These are phyloP conservation scores for Phytopythium oedochilum DNA, from an alignment of 352 stramenopile species.

Conservation along the genomic window DNA sequence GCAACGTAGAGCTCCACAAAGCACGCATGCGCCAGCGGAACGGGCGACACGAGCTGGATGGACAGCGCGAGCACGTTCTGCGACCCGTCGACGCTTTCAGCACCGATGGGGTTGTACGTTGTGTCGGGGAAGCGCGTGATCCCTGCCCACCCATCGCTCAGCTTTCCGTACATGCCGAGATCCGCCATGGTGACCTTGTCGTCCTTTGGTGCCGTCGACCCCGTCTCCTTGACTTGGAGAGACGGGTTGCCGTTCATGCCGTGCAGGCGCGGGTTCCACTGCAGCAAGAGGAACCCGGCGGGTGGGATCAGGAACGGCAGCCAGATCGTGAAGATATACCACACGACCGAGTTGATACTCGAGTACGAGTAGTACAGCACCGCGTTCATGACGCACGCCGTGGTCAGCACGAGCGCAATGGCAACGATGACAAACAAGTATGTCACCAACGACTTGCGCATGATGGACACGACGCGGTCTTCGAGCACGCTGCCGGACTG, in stretches of 20 bases:
- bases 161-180: constrained; percentile 20
- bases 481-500: constrained; percentile 73
- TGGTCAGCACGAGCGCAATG: constrained; percentile 61
- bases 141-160: constrained; percentile 64
- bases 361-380: constrained; percentile 59
- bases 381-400: constrained; percentile 55
- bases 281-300: constrained; percentile 73
- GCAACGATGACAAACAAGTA: constrained; percentile 72
- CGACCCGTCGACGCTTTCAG: constrained; percentile 44
- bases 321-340: constrained; percentile 81
- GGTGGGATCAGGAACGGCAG: constrained; percentile 69
- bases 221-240: constrained; percentile 40
- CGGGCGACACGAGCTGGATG: constrained; percentile 56
- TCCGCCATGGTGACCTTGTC: constrained; percentile 26
- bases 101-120: constrained; percentile 59
- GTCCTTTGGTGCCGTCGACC: constrained; percentile 24
- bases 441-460: constrained; percentile 76
- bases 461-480: constrained; percentile 64
- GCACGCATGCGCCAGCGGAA: constrained; percentile 62
- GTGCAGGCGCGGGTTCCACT: constrained; percentile 79
- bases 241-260: constrained; percentile 67
- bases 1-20: constrained; percentile 75
- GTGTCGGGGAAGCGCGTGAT: constrained; percentile 73
- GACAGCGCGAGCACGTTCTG: constrained; percentile 80
- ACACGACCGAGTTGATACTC: constrained; percentile 68